Conservation (phyloP, 305 asterid species). For the Fraxinus floribunda region DNA sequence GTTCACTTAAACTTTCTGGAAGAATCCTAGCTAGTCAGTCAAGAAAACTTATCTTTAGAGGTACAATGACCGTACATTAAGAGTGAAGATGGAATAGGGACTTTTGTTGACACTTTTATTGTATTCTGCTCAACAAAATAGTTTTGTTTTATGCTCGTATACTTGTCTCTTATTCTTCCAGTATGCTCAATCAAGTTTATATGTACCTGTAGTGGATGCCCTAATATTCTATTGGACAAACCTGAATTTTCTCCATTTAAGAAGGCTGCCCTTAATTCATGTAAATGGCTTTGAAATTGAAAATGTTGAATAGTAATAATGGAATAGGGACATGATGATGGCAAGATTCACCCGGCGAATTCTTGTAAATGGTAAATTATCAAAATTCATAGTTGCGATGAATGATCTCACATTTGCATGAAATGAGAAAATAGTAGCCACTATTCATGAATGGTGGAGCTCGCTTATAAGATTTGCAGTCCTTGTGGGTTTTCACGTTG, state of each 20-base stretch:
- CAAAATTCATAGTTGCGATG: no score
- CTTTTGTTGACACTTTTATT: background rate
- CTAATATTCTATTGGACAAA: background rate
- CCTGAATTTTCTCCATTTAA: background rate
- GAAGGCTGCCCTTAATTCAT: background rate
- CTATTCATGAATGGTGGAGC: no score
- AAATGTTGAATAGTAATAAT: no score
- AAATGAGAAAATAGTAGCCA: no score
- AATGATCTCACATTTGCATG: no score
- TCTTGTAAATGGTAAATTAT: no score
- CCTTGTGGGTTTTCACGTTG: no score
- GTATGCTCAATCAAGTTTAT: background rate
- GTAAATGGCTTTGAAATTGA: background rate
- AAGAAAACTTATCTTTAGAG: background rate
- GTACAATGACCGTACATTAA: background rate
- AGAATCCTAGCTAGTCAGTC: background rate
- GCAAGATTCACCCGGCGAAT: no score
- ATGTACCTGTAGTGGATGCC: background rate
- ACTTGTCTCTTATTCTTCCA: background rate
- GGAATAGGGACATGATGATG: no score
- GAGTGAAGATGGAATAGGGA: no score
- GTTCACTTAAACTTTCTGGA: background rate
- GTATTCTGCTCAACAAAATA: background rate
- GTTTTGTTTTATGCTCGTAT: background rate
- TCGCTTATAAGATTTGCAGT: no score